Base-by-base conservation (phyloP, 768 basidiomycete genomes). In the Boletus rufocinnamomeus region DNA sequence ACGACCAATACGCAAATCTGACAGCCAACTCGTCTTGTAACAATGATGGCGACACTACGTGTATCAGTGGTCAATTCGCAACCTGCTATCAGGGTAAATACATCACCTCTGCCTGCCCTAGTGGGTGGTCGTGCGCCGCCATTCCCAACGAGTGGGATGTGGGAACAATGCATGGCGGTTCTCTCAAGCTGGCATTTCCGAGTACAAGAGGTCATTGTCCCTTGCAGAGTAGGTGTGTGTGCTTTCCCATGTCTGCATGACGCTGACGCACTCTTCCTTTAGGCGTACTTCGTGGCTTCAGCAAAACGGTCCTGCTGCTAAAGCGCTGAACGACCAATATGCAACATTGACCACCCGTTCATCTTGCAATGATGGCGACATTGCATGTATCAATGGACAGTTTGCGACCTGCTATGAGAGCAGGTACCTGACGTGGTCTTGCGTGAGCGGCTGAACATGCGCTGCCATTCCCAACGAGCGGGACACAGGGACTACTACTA, bases 321-420 rank as follows among this genome's bases (percentile, higher is more conserved):
- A 67, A n/a, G 63, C 59, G 23, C 54, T 69, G n/a, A 69, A 69
- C 27, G 61, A 66, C 37, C 60, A 69, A 35, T 69, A 69, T 21
- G 40, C 37, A 0, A 13, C 60, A 4, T 45, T 69, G 41, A 61
- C 57, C n/a, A 32, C 50, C 19, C 56, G 25, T 57, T 69, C 65
- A 23, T 17, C 65, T 19, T 69, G 68, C 52, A 57, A 43, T 8
- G 47, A 61, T 14, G 68, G 63, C 3, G 43, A 69, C 1, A 1
- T 56, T 25, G 68, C 68, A 30, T 69, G 68, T 45, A 47, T 69
- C 45, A n/a, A 23, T 21, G 65, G 63, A 25, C 37, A 54, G 47
- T 69, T 63, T 45, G 68, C 63, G 2, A 19, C 47, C 9, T 69
- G 68, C 50, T 32, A 61, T 38, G 46, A 59, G 27, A 34, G 59